phyloP scores from a whole-genome alignment of 768 basidiomycete species.

The Cystobasidium tubakii region DNA sequence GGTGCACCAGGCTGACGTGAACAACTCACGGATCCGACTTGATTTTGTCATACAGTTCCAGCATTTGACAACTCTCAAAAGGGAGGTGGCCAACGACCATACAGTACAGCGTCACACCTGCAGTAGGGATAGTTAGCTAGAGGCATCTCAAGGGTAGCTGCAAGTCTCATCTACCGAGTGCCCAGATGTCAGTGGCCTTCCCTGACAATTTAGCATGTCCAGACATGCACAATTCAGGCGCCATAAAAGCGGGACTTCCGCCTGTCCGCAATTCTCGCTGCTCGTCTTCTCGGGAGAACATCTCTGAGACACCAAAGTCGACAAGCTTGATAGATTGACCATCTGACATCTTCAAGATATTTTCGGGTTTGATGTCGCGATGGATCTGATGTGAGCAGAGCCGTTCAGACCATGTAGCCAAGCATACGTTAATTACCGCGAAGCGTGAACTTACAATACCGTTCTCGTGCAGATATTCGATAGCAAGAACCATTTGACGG shows the following conservation, averaged over 20 bases:
- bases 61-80: slow-evolving; percentile 36
- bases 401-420: too few species aligned
- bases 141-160: background rate
- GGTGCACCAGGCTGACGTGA: too few species aligned
- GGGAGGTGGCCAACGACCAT: slow-evolving; percentile 43
- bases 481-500: slow-evolving; percentile 43
- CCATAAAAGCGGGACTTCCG: slow-evolving; percentile 89
- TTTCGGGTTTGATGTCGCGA: slow-evolving; percentile 47
- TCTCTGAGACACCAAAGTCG: slow-evolving; percentile 95
- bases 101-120: slow-evolving; percentile 42
- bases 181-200: slow-evolving; percentile 44
- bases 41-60: slow-evolving; percentile 42
- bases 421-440: background rate
- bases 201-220: slow-evolving; percentile 35
- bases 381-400: slow-evolving; percentile 33
- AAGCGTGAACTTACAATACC: background rate
- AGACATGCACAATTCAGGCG: slow-evolving; percentile 77
- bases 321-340: slow-evolving; percentile 89
- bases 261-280: slow-evolving; percentile 59
- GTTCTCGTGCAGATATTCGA: background rate
- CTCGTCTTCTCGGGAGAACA: slow-evolving; percentile 57
- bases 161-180: slow-evolving; percentile 34
- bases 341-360: slow-evolving; percentile 81
- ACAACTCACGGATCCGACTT: slow-evolving; percentile 36
- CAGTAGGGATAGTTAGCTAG: slow-evolving; percentile 28